phyloP scores from a whole-genome alignment of 805 yeast species.

The Saturnispora serradocipensis region DNA sequence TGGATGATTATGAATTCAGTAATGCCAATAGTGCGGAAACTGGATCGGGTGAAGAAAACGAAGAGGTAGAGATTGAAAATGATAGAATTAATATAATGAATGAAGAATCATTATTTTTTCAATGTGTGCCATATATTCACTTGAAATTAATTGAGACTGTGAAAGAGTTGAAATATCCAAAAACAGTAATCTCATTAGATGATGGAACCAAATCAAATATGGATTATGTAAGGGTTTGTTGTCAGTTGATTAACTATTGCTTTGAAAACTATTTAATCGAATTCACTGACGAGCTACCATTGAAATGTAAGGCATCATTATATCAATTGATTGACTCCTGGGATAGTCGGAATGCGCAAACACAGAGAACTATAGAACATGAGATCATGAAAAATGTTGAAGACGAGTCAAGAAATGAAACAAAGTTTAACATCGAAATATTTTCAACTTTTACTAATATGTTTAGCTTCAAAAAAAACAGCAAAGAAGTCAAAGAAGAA shows the following conservation, averaged over 20 bases:
- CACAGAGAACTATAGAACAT: constrained; percentile 32
- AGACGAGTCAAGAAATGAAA: constrained; percentile 26
- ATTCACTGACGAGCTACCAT: constrained; percentile 27
- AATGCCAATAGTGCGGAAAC: constrained; percentile 21
- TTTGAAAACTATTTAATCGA: constrained; percentile 29
- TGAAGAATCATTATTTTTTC: constrained; percentile 28
- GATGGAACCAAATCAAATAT: constrained; percentile 13
- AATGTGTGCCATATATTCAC: constrained; percentile 29
- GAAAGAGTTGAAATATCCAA: constrained; percentile 21
- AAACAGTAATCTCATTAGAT: constrained; percentile 11
- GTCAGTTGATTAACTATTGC: constrained; percentile 28
- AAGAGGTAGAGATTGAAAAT: constrained; percentile 1
- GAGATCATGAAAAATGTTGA: constrained; percentile 30
- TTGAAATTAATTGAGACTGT: constrained; percentile 19
- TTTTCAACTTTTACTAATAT: constrained; percentile 57
- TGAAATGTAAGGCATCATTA: constrained; percentile 25
- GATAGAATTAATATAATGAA: constrained; percentile 25
- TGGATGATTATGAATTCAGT: constrained; percentile 8
- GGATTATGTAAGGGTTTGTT: constrained; percentile 23
- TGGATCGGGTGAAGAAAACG: background rate
- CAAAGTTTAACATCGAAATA: constrained; percentile 34
- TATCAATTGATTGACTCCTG: constrained; percentile 30
- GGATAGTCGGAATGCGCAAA: constrained; percentile 28
- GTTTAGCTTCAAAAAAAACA: constrained; percentile 33
- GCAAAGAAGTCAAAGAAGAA: constrained; percentile 20